phyloP scores from a whole-genome alignment of 2,329 filamentous ascomycete genomes.

The Lecanicillium sp. region DNA sequence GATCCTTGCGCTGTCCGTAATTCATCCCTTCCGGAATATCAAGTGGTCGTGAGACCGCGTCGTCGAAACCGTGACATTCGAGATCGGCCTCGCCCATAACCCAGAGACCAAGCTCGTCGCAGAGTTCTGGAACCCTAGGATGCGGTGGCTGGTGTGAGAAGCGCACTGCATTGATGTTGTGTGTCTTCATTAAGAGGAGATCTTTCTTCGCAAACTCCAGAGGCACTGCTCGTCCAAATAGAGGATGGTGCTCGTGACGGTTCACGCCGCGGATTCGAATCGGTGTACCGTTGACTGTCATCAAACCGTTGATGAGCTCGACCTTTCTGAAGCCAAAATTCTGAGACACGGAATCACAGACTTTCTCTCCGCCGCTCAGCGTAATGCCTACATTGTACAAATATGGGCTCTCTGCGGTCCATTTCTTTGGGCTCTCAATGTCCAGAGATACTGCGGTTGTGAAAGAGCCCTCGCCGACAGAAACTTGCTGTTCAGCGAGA shows the following conservation, averaged over 20 bases:
- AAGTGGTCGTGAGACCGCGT: constrained; percentile 41
- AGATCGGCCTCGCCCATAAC: constrained; percentile 47
- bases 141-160: constrained; percentile 65
- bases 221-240: constrained; percentile 56
- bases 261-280: constrained; percentile 61
- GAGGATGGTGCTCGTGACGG: constrained; percentile 64
- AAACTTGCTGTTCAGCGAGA: constrained; percentile 21
- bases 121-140: constrained; percentile 51
- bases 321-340: constrained; percentile 58
- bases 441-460: constrained; percentile 38
- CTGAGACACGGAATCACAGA: constrained; percentile 39
- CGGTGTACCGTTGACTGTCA: constrained; percentile 56
- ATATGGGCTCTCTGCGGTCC: constrained; percentile 62
- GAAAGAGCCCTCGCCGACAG: constrained; percentile 22
- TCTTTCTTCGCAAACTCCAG: constrained; percentile 56
- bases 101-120: constrained; percentile 62
- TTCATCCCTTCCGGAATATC: constrained; percentile 50
- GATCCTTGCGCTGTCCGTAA: constrained; percentile 53
- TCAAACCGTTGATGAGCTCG: constrained; percentile 53
- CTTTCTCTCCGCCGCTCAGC: constrained; percentile 20
- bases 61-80: constrained; percentile 49
- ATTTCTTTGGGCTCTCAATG: constrained; percentile 52
- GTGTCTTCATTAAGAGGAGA: constrained; percentile 60
- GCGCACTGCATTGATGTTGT: constrained; percentile 66
- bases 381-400: constrained; percentile 51